Base-by-base conservation (phyloP, 768 basidiomycete genomes). In the Rhizopogon vinicolor region DNA sequence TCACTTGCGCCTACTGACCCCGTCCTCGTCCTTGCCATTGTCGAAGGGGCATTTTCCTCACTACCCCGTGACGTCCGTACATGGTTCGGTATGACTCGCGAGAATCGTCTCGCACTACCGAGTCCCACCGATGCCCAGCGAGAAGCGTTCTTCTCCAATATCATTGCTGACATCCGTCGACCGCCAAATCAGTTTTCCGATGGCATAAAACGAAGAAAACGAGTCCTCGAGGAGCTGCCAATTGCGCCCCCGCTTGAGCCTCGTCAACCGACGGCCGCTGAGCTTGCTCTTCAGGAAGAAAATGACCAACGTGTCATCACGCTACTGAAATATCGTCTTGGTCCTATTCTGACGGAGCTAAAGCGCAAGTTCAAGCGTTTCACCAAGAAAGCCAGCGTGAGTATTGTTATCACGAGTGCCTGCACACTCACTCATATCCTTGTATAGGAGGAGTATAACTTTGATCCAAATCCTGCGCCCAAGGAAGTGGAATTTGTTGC, bases 301-400 rank as follows among this genome's bases (percentile, higher is more conserved):
- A 89, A 77, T 56, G 96, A 99, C 64, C 80, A 85, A 61, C 79
- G 81, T 58, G 76, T 86, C 28, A 78, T 92, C 51, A 91, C 93
- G 44, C 70, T 94, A 62, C 75, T 99, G 61, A 91, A 93, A 69
- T 91, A 87, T 64, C 83, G 92, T n/a, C 79, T 98, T n/a, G 90
- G 91, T 2, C 90, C 90, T 1, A 87, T 98, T 49, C 73, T 98
- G 51, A 82, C 81, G 2, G 93, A 98, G 67, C 74, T 99, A 62
- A 93, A 92, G 75, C 83, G 91, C 68, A 93, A 94, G 73, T 94
- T 88, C 68, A 93, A 93, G 77, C 79, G 89, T 61, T 95, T 97
- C 65, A 88, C 85, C 0, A 93, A 93, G 72, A 74, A 80, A 39
- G 88, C 90, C 42, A 77, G 76, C 58, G 93, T 94, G 62, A 66